These are phyloP conservation scores for Aspergillus nomiae DNA, from an alignment of 2,329 filamentous ascomycete species.

Conservation along the genomic window DNA sequence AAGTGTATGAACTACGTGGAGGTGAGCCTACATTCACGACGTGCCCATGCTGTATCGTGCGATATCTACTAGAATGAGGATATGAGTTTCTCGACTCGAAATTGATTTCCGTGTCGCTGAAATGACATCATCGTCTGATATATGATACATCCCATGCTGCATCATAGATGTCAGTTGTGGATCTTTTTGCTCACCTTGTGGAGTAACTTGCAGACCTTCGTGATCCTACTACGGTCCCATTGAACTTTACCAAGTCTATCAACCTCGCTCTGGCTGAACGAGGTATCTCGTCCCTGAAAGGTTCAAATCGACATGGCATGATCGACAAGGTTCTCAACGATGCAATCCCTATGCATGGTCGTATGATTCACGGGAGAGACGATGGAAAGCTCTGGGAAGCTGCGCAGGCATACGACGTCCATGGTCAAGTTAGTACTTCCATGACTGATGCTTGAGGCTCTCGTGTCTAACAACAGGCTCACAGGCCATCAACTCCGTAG, in stretches of 20 bases:
- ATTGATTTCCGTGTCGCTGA: not conserved
- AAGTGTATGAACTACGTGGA: constrained; percentile 88
- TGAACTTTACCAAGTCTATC: constrained; percentile 99
- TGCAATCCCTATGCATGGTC: constrained; percentile 90
- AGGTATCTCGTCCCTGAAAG: constrained; percentile 82
- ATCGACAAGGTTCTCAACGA: constrained; percentile 72
- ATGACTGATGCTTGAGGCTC: constrained; percentile 1
- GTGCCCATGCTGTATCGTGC: not conserved
- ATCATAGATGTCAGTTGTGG: not conserved
- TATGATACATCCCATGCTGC: not conserved
- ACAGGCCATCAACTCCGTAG: constrained; percentile 81
- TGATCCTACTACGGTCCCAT: constrained; percentile 75
- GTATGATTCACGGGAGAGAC: constrained; percentile 85
- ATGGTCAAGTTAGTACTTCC: constrained; percentile 68
- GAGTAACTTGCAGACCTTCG: constrained; percentile 69
- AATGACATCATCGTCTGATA: not conserved
- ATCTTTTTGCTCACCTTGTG: constrained; percentile 10
- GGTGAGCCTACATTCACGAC: constrained; percentile 59
- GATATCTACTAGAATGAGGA: not conserved
- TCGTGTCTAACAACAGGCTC: constrained; percentile 11
- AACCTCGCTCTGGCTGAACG: constrained; percentile 93
- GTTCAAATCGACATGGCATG: constrained; percentile 67
- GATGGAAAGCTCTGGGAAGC: constrained; percentile 71
- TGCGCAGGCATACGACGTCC: constrained; percentile 86
- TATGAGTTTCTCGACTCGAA: not conserved